Conservation (phyloP, 2,329 filamentous ascomycete genomes). For the Alternaria brassicae region DNA sequence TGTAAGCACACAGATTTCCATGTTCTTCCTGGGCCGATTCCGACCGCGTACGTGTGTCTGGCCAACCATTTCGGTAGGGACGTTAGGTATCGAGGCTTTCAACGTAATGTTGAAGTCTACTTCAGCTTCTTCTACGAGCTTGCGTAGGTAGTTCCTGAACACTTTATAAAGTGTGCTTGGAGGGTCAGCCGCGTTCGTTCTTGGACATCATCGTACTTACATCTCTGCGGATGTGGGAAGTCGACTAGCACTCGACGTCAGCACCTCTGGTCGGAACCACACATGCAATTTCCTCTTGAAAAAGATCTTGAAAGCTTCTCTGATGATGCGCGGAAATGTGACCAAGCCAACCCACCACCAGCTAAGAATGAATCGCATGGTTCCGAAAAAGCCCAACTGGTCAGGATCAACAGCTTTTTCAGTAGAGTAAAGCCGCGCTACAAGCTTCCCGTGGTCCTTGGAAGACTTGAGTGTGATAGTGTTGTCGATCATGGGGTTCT, state of each 20-base stretch:
- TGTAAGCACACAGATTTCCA: constrained; percentile 67
- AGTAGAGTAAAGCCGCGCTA: constrained; percentile 66
- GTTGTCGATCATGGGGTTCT: constrained; percentile 58
- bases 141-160: constrained; percentile 50
- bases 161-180: constrained; percentile 45
- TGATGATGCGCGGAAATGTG: constrained; percentile 70
- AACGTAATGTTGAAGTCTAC: constrained; percentile 62
- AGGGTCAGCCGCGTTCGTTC: constrained; percentile 14
- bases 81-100: constrained; percentile 56
- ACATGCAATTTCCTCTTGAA: constrained; percentile 66
- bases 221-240: constrained; percentile 60
- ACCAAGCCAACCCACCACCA: constrained; percentile 75
- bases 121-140: constrained; percentile 59
- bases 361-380: constrained; percentile 56
- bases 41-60: constrained; percentile 28
- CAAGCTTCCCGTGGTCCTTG: constrained; percentile 66
- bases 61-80: constrained; percentile 24
- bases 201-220: constrained; percentile 22
- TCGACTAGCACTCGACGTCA: constrained; percentile 63
- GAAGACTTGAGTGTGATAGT: constrained; percentile 68
- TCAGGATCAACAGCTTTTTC: constrained; percentile 60
- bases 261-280: constrained; percentile 70
- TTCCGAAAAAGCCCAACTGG: constrained; percentile 54
- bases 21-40: constrained; percentile 37
- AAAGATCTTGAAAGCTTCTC: constrained; percentile 66